Evolutionary conservation across 805 yeast genomes (phyloP), one percentile per base, ranked within the genome.

Genomic region (Lipomyces sp.): DNA sequence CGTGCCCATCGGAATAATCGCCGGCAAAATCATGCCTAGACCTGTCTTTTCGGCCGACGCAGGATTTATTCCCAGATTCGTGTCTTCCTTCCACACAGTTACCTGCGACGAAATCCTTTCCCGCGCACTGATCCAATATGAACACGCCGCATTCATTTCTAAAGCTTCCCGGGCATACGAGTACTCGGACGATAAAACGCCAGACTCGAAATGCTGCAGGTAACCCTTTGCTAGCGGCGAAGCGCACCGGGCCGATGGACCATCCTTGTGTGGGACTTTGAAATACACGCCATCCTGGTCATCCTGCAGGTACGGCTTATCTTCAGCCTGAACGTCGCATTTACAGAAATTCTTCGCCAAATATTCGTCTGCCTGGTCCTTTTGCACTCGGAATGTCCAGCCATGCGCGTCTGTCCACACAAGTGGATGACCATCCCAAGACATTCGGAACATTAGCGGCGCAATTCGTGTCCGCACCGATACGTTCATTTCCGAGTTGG

Each of bases 121-220:
- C 67, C 99, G 82, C 11, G 94, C 86, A 13, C 97, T 90, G 73
- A 90, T 86, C 99, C 99, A 95, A 77, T 95, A 95, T 7, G 97
- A 87, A 48, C 95, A 91, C 11, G 87, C 81, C 0, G 92, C 86
- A 67, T 91, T 91, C 73, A 90, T 82, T n/a, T 85, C 80, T 56
- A 95, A 79, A 1, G 96, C 97, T 64, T 90, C 89, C 64, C 83
- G 83, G 0, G 98, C 98, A 64, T 86, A 80, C 13, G 84, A 84
- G 63, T 85, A 88, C 66, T 87, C 87, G 0, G 98, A 91, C 0
- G 88, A 83, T 62, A 95, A 77, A 0, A 86, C 77, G 0, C 90
- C 92, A 63, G 86, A 85, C 69, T 93, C 97, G 74, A 90, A 92
- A 71, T 83, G 85, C 39, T 85, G 79, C 34, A 88, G 74, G 73